Evolutionary conservation across 1,139 yeast species (phyloP).

Genomic region (Sugiyamaella japonica): DNA sequence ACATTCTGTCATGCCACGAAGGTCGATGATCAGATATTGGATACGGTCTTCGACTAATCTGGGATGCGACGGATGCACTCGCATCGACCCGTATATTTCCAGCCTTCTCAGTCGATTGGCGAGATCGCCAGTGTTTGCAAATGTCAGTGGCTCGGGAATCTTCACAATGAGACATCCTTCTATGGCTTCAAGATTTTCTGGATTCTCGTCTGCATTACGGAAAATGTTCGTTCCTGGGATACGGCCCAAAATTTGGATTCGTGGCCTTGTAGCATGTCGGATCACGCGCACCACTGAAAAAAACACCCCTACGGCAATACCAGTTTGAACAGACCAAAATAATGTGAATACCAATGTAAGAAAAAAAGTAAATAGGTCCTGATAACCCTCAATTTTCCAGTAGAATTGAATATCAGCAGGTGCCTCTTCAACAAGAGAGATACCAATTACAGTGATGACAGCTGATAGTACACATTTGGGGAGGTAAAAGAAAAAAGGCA

Average conservation of each 20-base stretch:
- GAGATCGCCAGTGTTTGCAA: slow-evolving; percentile 85
- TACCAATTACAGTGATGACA: slow-evolving; percentile 76
- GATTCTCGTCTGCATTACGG: slow-evolving; percentile 65
- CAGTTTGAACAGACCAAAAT: slow-evolving; percentile 83
- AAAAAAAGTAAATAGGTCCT: slow-evolving; percentile 71
- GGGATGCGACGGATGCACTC: slow-evolving; percentile 80
- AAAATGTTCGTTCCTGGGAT: slow-evolving; percentile 75
- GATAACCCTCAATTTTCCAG: slow-evolving; percentile 69
- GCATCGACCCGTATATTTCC: slow-evolving; percentile 81
- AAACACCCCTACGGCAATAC: slow-evolving; percentile 80
- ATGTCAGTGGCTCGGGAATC: slow-evolving; percentile 90
- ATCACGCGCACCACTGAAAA: slow-evolving; percentile 80
- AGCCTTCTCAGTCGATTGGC: slow-evolving; percentile 71
- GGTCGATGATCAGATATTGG: slow-evolving; percentile 71
- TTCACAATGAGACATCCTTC: slow-evolving; percentile 85
- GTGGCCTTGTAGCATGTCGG: slow-evolving; percentile 79
- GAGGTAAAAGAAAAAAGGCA: slow-evolving; percentile 66
- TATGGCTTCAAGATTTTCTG: slow-evolving; percentile 56
- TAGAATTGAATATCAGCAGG: slow-evolving; percentile 80
- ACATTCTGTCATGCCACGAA: slow-evolving; percentile 81
- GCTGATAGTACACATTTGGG: slow-evolving; percentile 84
- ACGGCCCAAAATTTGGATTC: slow-evolving; percentile 87
- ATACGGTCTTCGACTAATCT: slow-evolving; percentile 57
- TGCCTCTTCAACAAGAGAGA: slow-evolving; percentile 79
- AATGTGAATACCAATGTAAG: slow-evolving; percentile 73